phyloP scores from a whole-genome alignment of 2,329 filamentous ascomycete species.

The Bertia moriformis region DNA sequence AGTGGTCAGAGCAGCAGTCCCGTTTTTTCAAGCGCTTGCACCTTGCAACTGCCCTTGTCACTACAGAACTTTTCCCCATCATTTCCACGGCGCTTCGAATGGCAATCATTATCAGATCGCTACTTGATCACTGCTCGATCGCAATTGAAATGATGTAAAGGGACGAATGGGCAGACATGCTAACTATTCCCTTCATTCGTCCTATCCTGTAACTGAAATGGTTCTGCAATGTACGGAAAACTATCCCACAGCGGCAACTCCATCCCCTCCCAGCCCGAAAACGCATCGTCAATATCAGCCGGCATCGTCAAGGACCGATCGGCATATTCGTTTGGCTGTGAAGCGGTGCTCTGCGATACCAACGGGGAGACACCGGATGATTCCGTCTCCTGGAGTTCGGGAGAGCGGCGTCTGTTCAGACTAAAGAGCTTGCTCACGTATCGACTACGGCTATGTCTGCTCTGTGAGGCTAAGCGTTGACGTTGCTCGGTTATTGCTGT shows the following conservation, averaged over 20 bases:
- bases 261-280: slow-evolving; percentile 13
- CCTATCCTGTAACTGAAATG: neutral
- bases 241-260: slow-evolving; percentile 16
- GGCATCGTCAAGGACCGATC: neutral
- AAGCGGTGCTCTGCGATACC: neutral
- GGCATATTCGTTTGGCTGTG: too few species aligned
- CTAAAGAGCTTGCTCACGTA: slow-evolving; percentile 14
- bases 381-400: neutral
- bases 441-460: slow-evolving; percentile 7
- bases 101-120: too few species aligned
- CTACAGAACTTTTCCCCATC: too few species aligned
- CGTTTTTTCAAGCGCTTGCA: too few species aligned
- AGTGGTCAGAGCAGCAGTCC: too few species aligned
- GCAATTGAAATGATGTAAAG: too few species aligned
- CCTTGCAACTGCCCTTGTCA: too few species aligned
- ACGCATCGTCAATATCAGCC: slow-evolving; percentile 4
- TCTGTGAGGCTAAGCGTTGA: slow-evolving; percentile 1
- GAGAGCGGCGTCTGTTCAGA: slow-evolving; percentile 3
- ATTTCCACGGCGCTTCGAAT: too few species aligned
- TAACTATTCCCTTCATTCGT: neutral
- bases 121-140: too few species aligned
- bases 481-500: slow-evolving; percentile 27
- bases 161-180: neutral
- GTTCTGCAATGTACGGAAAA: slow-evolving; percentile 9
- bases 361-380: neutral